phyloP scores from a whole-genome alignment of 305 asterid genomes.

The Fraxinus baroniana region DNA sequence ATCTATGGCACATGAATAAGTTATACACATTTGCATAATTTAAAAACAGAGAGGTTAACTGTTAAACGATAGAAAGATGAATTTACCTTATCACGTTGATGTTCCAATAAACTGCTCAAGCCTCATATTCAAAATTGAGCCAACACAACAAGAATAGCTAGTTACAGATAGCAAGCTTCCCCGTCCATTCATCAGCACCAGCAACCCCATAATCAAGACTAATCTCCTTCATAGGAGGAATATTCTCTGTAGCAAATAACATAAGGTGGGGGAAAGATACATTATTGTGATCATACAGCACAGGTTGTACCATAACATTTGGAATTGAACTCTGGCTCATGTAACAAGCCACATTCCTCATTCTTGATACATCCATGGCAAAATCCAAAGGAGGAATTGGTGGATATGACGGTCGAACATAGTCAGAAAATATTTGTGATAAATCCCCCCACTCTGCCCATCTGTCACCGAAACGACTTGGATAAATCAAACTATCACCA shows the following conservation, averaged over 20 bases:
- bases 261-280: slow-evolving; percentile 79
- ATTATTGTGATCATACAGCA: slow-evolving; percentile 72
- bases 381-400: slow-evolving; percentile 80
- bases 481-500: slow-evolving; percentile 79
- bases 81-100: slow-evolving; percentile 32
- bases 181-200: slow-evolving; percentile 63
- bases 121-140: slow-evolving; percentile 20
- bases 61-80: not conserved
- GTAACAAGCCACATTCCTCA: slow-evolving; percentile 89
- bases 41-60: not conserved
- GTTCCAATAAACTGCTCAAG: slow-evolving; percentile 15
- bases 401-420: slow-evolving; percentile 58
- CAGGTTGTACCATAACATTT: slow-evolving; percentile 84
- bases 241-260: slow-evolving; percentile 89
- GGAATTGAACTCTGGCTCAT: slow-evolving; percentile 83
- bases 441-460: slow-evolving; percentile 96
- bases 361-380: slow-evolving; percentile 84
- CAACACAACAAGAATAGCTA: slow-evolving; percentile 30
- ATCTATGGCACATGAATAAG: not conserved
- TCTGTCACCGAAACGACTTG: slow-evolving; percentile 63
- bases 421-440: slow-evolving; percentile 54
- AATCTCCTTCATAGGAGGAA: slow-evolving; percentile 85
- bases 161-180: slow-evolving; percentile 73
- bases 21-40: not conserved
- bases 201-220: slow-evolving; percentile 83